Evolutionary conservation across 2,329 filamentous ascomycete genomes (phyloP).

Genomic region (Daldinia sp.): DNA sequence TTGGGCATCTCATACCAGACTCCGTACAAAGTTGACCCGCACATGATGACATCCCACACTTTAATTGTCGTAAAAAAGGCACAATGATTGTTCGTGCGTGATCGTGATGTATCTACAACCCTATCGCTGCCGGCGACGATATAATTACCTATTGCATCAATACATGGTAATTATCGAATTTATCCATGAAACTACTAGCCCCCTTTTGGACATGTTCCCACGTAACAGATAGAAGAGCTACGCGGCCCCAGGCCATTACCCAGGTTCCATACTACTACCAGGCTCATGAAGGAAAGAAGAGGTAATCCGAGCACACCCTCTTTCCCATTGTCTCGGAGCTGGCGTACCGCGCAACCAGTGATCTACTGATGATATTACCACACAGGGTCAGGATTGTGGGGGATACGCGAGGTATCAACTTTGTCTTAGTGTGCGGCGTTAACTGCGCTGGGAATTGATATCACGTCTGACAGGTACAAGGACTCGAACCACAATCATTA

Average conservation of each 20-base stretch:
- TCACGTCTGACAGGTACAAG: conserved; percentile 39
- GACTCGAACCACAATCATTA: conserved; percentile 28
- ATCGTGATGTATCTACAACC: conserved; percentile 30
- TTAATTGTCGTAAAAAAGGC: conserved; percentile 36
- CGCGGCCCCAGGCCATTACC: conserved; percentile 22
- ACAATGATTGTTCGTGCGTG: conserved; percentile 34
- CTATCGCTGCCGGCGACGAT: conserved; percentile 15
- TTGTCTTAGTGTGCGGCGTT: conserved; percentile 27
- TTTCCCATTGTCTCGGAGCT: conserved; percentile 29
- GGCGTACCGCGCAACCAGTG: conserved; percentile 23
- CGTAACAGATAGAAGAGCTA: conserved; percentile 33
- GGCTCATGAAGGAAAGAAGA: conserved; percentile 32
- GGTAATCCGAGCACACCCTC: conserved; percentile 38
- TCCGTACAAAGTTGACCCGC: conserved; percentile 18
- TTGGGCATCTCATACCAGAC: conserved; percentile 14
- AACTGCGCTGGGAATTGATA: conserved; percentile 3
- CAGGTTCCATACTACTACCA: conserved; percentile 18
- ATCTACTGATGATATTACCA: conserved; percentile 32
- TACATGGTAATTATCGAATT: conserved; percentile 27
- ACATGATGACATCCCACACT: conserved; percentile 35
- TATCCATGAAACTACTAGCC: conserved; percentile 41
- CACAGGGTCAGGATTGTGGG: conserved; percentile 33
- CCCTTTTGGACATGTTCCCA: conserved; percentile 27
- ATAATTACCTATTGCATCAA: conserved; percentile 21
- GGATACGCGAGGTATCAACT: conserved; percentile 36